Percentiles rank a stretch among this genome's conserved stretches.
Conservation (phyloP, 306 rosid genomes). For the Glycine soja region DNA sequence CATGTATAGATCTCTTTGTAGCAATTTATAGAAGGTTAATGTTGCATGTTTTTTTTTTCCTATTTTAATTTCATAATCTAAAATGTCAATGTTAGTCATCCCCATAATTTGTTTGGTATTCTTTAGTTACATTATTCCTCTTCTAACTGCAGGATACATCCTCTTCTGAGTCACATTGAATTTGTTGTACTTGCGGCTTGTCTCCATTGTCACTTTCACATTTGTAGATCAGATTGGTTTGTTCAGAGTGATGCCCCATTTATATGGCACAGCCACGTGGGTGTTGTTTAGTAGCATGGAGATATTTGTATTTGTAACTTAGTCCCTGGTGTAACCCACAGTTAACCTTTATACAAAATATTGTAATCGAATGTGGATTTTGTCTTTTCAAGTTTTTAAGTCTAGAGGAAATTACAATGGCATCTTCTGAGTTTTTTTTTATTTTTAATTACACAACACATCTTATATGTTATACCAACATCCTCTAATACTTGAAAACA, state of each 20-base stretch:
- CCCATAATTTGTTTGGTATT: not conserved
- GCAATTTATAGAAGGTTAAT: conserved; percentile 4
- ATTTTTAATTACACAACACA: too few species aligned
- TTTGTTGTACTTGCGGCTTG: conserved; percentile 40
- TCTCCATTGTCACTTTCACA: conserved; percentile 27
- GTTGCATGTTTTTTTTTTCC: conserved; percentile 1
- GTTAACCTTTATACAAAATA: conserved; percentile 12
- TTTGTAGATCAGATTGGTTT: conserved; percentile 32
- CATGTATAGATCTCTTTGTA: not conserved
- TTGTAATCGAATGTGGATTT: not conserved
- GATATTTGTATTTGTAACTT: conserved; percentile 37
- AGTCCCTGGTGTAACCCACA: conserved; percentile 8
- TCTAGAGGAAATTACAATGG: too few species aligned
- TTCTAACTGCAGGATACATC: conserved; percentile 31
- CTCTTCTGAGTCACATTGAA: conserved; percentile 43
- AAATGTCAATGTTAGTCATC: not conserved
- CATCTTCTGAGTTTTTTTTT: too few species aligned
- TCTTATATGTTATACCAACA: too few species aligned
- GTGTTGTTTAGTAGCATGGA: conserved; percentile 35
- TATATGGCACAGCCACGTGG: conserved; percentile 39
- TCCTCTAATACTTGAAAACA: too few species aligned
- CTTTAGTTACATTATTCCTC: not conserved
- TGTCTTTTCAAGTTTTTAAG: not conserved
- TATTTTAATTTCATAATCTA: not conserved
- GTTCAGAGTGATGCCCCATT: conserved; percentile 31